These are phyloP conservation scores for Monilinia fructicola DNA, from an alignment of 2,329 filamentous ascomycete species.

Conservation along the genomic window DNA sequence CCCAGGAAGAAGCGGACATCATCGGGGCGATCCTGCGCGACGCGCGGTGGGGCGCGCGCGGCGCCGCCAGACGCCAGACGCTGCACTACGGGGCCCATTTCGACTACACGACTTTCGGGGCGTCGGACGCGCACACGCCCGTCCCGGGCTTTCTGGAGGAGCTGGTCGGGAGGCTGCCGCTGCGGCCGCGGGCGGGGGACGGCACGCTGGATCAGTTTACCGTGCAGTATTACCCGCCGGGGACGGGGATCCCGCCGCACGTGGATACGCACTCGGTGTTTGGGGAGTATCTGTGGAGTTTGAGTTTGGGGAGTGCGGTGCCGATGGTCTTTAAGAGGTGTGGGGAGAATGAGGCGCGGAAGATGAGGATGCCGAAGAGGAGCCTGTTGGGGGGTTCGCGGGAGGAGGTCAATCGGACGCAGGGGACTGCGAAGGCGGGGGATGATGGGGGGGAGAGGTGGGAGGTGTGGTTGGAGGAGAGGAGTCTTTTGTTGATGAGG, in stretches of 20 bases:
- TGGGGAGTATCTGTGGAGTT: slow-evolving; percentile 41
- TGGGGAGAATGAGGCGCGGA: slow-evolving; percentile 14
- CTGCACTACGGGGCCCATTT: slow-evolving; percentile 18
- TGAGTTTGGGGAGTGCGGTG: neutral
- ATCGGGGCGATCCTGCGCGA: neutral
- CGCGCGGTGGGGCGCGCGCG: slow-evolving; percentile 9
- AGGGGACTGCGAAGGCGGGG: neutral
- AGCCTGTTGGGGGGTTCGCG: neutral
- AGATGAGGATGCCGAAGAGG: slow-evolving; percentile 12
- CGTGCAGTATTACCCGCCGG: slow-evolving; percentile 59
- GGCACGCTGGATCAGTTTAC: slow-evolving; percentile 55
- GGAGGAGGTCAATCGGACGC: neutral
- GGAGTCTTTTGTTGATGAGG: slow-evolving; percentile 23
- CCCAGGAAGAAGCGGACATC: neutral
- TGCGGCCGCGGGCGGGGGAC: neutral
- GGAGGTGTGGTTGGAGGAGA: slow-evolving; percentile 22
- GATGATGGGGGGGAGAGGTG: neutral
- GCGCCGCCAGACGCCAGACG: neutral
- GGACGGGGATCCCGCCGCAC: slow-evolving; percentile 60
- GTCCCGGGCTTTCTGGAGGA: neutral
- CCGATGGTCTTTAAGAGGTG: slow-evolving; percentile 12
- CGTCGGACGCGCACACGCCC: neutral
- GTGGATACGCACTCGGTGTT: slow-evolving; percentile 56
- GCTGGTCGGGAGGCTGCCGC: neutral
- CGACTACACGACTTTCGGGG: slow-evolving; percentile 16